Conservation (phyloP, 768 basidiomycete genomes). For the Mycena amicta region DNA sequence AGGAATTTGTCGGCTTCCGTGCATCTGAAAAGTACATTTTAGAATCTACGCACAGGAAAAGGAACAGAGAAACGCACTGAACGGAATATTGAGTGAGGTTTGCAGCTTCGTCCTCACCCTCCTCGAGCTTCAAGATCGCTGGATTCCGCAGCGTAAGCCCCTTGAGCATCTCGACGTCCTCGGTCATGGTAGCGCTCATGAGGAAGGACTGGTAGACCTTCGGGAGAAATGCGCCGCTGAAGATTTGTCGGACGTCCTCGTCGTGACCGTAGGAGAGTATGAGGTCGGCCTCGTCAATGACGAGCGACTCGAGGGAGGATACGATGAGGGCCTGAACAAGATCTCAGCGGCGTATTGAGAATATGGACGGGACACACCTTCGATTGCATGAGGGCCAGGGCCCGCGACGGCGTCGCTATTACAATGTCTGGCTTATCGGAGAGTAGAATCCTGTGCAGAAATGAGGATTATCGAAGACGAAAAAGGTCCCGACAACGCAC, state of each 20-base stretch:
- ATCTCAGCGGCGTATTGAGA: not conserved
- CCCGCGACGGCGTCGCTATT: constrained; percentile 76
- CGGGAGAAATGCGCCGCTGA: constrained; percentile 70
- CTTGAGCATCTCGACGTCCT: constrained; percentile 91
- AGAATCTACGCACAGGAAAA: not conserved
- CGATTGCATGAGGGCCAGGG: constrained; percentile 66
- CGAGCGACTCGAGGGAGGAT: constrained; percentile 74
- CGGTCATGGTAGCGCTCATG: constrained; percentile 97
- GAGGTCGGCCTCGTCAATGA: constrained; percentile 97
- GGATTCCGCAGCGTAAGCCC: constrained; percentile 86
- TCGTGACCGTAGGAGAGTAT: constrained; percentile 97
- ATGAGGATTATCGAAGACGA: not conserved
- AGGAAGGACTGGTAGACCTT: constrained; percentile 89
- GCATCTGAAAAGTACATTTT: constrained; percentile 50
- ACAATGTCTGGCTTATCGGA: constrained; percentile 75
- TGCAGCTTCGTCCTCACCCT: constrained; percentile 80
- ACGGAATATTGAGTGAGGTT: constrained; percentile 86
- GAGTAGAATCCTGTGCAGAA: constrained; percentile 35
- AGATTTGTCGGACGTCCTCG: constrained; percentile 77
- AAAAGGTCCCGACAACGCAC: constrained; percentile 40
- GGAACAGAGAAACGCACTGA: constrained; percentile 45
- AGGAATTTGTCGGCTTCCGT: constrained; percentile 98
- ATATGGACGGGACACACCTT: constrained; percentile 48
- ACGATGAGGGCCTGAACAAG: constrained; percentile 60
- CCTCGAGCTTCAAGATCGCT: constrained; percentile 83